Conservation (phyloP, 2,329 filamentous ascomycete genomes). For the Aspergillaceae sp. region DNA sequence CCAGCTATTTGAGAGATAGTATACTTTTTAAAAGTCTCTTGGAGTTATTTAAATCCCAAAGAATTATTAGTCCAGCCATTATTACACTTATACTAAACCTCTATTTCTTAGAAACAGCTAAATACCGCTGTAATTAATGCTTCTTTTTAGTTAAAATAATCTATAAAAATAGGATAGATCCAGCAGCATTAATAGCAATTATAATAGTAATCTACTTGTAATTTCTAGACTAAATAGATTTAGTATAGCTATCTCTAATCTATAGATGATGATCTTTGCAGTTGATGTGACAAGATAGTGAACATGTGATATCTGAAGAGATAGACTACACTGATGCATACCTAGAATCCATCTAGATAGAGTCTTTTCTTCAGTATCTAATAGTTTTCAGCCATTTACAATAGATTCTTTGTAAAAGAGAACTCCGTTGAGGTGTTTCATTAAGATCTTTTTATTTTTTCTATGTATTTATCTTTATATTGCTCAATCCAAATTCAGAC, state of each 20-base stretch:
- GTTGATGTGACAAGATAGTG: neutral
- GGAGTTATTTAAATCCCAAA: constrained; percentile 1
- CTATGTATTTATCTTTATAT: no score
- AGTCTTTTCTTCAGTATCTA: no score
- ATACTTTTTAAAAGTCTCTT: constrained; percentile 1
- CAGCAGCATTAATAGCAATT: neutral
- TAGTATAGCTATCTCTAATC: neutral
- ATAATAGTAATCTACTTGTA: neutral
- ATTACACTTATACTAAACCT: neutral
- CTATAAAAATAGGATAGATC: neutral
- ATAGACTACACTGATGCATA: no score
- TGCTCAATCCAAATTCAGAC: no score
- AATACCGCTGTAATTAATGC: neutral
- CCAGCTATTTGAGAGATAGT: neutral
- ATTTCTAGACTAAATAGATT: neutral
- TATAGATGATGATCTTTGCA: neutral
- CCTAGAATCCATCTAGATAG: no score
- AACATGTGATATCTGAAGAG: no score
- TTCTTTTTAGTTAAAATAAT: constrained; percentile 1
- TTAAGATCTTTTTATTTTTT: no score
- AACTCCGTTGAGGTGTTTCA: no score
- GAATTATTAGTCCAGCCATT: constrained; percentile 1
- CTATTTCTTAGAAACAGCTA: neutral
- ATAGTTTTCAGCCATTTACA: no score
- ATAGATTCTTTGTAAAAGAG: no score